Evolutionary conservation across 768 basidiomycete species (phyloP).

Genomic region (Mrakia frigida): DNA sequence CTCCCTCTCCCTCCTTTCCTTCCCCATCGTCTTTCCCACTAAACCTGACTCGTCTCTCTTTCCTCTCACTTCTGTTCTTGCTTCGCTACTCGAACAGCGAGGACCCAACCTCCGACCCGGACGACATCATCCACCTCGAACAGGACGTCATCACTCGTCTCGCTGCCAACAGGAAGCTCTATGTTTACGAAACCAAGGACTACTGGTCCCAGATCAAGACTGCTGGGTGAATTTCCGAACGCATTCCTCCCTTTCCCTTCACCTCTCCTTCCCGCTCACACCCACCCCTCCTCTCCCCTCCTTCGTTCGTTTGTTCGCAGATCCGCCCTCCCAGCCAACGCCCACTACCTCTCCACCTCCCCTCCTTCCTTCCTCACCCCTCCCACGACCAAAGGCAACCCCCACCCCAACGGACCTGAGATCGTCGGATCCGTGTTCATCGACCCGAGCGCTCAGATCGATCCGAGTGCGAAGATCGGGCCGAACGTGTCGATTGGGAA

Average conservation of each 20-base stretch:
- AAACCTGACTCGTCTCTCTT: too few relatives aligned
- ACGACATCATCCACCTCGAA: constrained; percentile 49
- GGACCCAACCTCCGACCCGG: constrained; percentile 43
- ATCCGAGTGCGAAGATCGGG: constrained; percentile 48
- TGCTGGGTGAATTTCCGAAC: constrained; percentile 43
- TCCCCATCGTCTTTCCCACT: too few relatives aligned
- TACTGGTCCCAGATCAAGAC: constrained; percentile 51
- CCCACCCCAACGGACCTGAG: constrained; percentile 33
- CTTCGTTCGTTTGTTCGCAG: constrained; percentile 31
- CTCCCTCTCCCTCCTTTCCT: neutral
- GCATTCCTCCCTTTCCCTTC: too few relatives aligned
- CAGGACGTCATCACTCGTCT: constrained; percentile 50
- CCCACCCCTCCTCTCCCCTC: neutral
- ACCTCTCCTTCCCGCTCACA: neutral
- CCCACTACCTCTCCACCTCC: constrained; percentile 46
- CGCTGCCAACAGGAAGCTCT: constrained; percentile 46
- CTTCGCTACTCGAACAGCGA: constrained; percentile 36
- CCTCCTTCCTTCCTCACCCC: constrained; percentile 16
- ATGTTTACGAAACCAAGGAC: constrained; percentile 46
- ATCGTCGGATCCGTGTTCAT: constrained; percentile 48
- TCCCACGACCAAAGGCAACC: constrained; percentile 10
- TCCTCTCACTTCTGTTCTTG: neutral
- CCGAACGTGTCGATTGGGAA: constrained; percentile 46
- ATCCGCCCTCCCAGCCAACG: constrained; percentile 49
- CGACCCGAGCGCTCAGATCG: constrained; percentile 46